These are phyloP conservation scores for Fusarium hainanense DNA, from an alignment of 2,329 filamentous ascomycete species.

Conservation along the genomic window DNA sequence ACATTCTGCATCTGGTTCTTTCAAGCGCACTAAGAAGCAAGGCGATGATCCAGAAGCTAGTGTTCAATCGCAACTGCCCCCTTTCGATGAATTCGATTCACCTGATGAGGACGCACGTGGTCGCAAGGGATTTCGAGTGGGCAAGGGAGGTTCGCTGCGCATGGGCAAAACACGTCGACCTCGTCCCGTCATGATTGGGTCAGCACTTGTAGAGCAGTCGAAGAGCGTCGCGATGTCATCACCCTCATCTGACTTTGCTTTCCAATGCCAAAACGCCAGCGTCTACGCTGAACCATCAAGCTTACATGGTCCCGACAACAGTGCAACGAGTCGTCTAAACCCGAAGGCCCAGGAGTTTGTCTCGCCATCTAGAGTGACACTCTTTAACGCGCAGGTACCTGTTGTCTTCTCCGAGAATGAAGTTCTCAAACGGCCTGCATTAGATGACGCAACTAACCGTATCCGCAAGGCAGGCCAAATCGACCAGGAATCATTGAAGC, in stretches of 20 bases:
- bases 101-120: conserved; percentile 22
- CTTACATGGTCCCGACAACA: not conserved
- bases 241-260: conserved; percentile 29
- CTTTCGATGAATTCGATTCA: conserved; percentile 15
- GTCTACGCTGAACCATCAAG: not conserved
- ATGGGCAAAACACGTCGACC: conserved; percentile 48
- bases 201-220: conserved; percentile 32
- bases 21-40: conserved; percentile 36
- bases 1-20: not conserved
- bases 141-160: conserved; percentile 51
- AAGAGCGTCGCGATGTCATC: conserved; percentile 8
- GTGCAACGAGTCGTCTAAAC: conserved; percentile 27
- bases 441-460: not conserved
- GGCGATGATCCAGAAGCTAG: not conserved
- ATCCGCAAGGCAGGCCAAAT: not conserved
- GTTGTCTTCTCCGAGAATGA: not conserved
- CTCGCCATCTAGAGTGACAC: conserved; percentile 32
- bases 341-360: conserved; percentile 40
- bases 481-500: not conserved
- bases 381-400: not conserved
- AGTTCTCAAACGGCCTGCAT: not conserved
- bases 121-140: conserved; percentile 42
- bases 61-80: not conserved
- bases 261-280: conserved; percentile 7
- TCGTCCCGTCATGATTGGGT: conserved; percentile 25